These are phyloP conservation scores for Cucurbita ficifolia DNA, from an alignment of 306 rosid species.

Conservation along the genomic window DNA sequence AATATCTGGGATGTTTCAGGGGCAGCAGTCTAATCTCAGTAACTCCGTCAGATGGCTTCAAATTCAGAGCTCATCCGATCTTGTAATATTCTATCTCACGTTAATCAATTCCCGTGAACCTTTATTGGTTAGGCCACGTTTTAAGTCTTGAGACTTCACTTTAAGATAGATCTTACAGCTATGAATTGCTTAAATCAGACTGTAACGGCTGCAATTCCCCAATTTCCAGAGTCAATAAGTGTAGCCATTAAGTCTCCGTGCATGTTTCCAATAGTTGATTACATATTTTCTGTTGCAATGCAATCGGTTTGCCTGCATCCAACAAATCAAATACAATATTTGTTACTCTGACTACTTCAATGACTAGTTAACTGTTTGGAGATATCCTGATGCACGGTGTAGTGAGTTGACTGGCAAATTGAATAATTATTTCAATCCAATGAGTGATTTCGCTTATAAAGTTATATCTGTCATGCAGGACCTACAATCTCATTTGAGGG, in stretches of 20 bases:
- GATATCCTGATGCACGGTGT: too few relatives aligned
- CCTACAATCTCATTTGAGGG: constrained; percentile 68
- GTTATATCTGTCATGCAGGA: constrained; percentile 39
- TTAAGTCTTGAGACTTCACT: neutral
- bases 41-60: constrained; percentile 84
- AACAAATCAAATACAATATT: too few relatives aligned
- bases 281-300: too few relatives aligned
- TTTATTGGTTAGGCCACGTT: neutral
- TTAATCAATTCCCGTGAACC: neutral
- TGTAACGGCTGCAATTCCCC: neutral
- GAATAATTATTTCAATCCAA: neutral
- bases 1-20: constrained; percentile 25
- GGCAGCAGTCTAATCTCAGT: constrained; percentile 53
- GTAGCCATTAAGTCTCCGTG: neutral
- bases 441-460: constrained; percentile 1
- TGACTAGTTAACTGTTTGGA: too few relatives aligned
- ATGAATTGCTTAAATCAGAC: neutral
- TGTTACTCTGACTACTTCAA: too few relatives aligned
- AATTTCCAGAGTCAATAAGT: neutral
- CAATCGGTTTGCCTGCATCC: too few relatives aligned
- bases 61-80: constrained; percentile 44
- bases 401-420: neutral
- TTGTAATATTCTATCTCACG: constrained; percentile 24
- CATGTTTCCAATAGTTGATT: neutral
- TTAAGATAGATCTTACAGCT: neutral